phyloP scores from a whole-genome alignment of 768 basidiomycete species.

The Kwoniella newhampshirensis region DNA sequence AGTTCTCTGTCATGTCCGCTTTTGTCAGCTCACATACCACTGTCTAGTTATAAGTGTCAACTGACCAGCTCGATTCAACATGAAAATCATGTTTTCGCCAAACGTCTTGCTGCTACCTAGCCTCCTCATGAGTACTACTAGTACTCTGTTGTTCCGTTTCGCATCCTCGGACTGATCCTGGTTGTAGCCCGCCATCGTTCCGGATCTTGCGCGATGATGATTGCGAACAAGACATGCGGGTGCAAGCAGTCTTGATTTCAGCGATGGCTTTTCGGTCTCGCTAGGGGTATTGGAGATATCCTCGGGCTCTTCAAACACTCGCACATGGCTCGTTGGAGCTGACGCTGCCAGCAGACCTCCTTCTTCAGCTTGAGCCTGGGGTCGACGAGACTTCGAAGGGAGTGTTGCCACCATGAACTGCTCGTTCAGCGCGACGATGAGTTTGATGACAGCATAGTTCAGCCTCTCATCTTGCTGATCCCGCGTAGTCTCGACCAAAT shows the following conservation, averaged over 20 bases:
- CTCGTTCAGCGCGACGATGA: slow-evolving; percentile 90
- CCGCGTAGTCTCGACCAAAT: slow-evolving; percentile 88
- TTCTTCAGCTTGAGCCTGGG: neutral
- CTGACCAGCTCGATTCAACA: slow-evolving; percentile 92
- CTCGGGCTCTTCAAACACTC: slow-evolving; percentile 15
- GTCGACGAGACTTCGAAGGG: slow-evolving; percentile 29
- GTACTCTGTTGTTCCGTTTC: slow-evolving; percentile 66
- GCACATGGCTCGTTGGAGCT: slow-evolving; percentile 19
- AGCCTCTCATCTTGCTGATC: slow-evolving; percentile 85
- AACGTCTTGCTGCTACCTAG: slow-evolving; percentile 88
- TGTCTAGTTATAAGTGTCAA: slow-evolving; percentile 18
- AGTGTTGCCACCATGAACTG: slow-evolving; percentile 95
- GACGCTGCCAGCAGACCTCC: neutral
- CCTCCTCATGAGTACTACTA: slow-evolving; percentile 79
- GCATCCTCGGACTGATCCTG: slow-evolving; percentile 51
- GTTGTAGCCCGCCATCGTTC: slow-evolving; percentile 16
- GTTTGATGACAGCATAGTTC: slow-evolving; percentile 92
- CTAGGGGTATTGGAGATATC: slow-evolving; percentile 1
- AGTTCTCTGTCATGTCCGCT: slow-evolving; percentile 61
- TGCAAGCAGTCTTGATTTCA: neutral
- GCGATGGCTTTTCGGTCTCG: neutral
- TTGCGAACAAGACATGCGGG: slow-evolving; percentile 20
- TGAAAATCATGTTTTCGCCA: slow-evolving; percentile 98
- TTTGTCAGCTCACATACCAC: slow-evolving; percentile 4
- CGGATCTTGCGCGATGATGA: slow-evolving; percentile 33